These are phyloP conservation scores for Capsaspora owczarzaki DNA, from an alignment of 78 protist species.

Conservation along the genomic window DNA sequence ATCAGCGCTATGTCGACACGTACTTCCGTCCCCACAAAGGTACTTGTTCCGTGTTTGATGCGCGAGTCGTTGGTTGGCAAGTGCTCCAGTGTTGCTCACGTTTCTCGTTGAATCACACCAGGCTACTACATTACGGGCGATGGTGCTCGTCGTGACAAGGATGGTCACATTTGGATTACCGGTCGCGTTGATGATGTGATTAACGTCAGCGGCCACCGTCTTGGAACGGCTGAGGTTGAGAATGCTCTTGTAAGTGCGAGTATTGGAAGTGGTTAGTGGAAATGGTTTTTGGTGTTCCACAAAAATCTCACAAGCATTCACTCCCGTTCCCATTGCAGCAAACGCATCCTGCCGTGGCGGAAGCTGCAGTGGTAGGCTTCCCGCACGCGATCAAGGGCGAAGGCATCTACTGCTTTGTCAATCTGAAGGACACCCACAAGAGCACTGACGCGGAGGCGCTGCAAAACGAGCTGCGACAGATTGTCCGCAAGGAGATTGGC, in stretches of 20 bases:
- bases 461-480: conserved; percentile 27
- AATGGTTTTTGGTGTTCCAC: no score
- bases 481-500: conserved; percentile 57
- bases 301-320: neutral
- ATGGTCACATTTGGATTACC: conserved; percentile 41
- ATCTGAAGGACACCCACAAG: conserved; percentile 48
- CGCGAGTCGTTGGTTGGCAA: neutral
- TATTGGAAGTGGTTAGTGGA: no score
- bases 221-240: conserved; percentile 90
- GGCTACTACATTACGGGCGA: conserved; percentile 49
- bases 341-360: conserved; percentile 43
- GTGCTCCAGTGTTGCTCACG: no score
- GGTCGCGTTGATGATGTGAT: conserved; percentile 83
- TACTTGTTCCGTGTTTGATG: neutral
- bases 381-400: conserved; percentile 86
- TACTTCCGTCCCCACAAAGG: neutral
- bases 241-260: conserved; percentile 56
- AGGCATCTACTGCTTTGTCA: conserved; percentile 49
- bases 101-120: no score
- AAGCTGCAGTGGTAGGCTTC: conserved; percentile 79
- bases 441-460: conserved; percentile 36
- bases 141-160: conserved; percentile 20
- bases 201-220: conserved; percentile 64
- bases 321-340: neutral
- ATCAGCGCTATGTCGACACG: conserved; percentile 6